Evolutionary conservation across 768 basidiomycete species (phyloP), one percentile per base, ranked within the genome.

Genomic region (Lanmaoa rubissima): DNA sequence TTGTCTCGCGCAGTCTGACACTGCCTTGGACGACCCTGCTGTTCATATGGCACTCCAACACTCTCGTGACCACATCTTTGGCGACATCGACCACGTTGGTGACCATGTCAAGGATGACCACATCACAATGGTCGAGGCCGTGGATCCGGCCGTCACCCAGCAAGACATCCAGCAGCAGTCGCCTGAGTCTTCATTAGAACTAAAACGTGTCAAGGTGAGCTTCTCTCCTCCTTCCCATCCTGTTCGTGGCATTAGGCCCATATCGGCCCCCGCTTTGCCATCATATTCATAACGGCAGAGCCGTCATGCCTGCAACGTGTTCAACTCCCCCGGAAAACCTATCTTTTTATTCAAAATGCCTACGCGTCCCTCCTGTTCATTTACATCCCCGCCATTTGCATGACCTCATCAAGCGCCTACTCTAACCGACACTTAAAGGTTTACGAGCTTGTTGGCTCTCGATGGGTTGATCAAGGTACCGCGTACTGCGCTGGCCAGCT

Each of bases 391-490:
- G 54, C 53, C 57, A 44, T 59, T 70, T 63, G 60, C 61, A 72
- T 72, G 68, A 65, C 66, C 58, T 70, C 68, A 73, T 69, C 62
- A 53, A 67, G 63, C 55, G 59, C 62, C 43, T 58, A 26, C 55
- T 69, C 69, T 72, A 62, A 72, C 72, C 67, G 61, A 60, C 61
- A 17, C 55, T 64, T 62, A 63, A 66, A 99, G 89, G 96, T 99
- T 28, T 98, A 99, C 74, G 89, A 95, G 73, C 87, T 99, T 57
- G 83, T 93, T 51, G 92, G 89, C 56, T 82, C 89, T 61, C 84
- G 87, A 54, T 99, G 97, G 97, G 82, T 87, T 53, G 97, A 99
- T 79, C 87, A 94, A 69, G 97, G 97, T 46, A 99, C 97, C 17
- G 97, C 97, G 1, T 92, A 94, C 69, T 97, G 95, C 72, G 91